Evolutionary conservation across 352 stramenopile species (phyloP), one percentile per base, ranked within the genome.

Genomic region (Phytopythium kandeliae): DNA sequence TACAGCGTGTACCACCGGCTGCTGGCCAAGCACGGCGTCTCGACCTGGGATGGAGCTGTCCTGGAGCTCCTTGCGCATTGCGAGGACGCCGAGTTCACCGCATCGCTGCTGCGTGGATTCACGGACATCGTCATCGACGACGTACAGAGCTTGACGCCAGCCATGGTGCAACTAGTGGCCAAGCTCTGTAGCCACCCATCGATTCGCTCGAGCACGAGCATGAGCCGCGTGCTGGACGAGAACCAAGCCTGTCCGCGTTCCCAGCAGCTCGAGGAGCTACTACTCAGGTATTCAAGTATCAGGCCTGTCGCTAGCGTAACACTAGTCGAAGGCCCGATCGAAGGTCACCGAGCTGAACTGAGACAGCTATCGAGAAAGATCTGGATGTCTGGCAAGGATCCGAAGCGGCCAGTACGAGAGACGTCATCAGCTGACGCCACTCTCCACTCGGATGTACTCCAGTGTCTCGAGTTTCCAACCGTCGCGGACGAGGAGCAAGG

Each of bases 61-160:
- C 45, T 90, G 35, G 75, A 91, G 16, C 57, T 79, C 26, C 42
- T 85, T 46, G 40, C 36, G n/a, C 42, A 67, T 31, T 67, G 57
- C 37, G 44, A 10, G 17, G 30, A 42, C 16, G 24, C 48, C 17
- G 64, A 71, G 17, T 88, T 86, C 48, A 61, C 55, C 17, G 55
- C 65, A 15, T 51, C 63, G 7, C 33, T 78, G 13, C 15, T 85
- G 37, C 58, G 48, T 19, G 63, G 67, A 7, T 85, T 73, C 46
- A 88, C 74, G 26, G 75, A 89, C 26, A 55, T 94, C 9, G 64
- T 91, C 22, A 57, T 91, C 22, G 81, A 92, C 35, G 77, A 92
- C 36, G 42, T 90, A 0, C 65, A 92, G 28, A 69, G 58, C 28
- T 67, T 91, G 64, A 87, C 71, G 17, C 78, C 81, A 1, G 77